These are phyloP conservation scores for Ceratocystis colombiana DNA, from an alignment of 2,329 filamentous ascomycete genomes.

Conservation along the genomic window DNA sequence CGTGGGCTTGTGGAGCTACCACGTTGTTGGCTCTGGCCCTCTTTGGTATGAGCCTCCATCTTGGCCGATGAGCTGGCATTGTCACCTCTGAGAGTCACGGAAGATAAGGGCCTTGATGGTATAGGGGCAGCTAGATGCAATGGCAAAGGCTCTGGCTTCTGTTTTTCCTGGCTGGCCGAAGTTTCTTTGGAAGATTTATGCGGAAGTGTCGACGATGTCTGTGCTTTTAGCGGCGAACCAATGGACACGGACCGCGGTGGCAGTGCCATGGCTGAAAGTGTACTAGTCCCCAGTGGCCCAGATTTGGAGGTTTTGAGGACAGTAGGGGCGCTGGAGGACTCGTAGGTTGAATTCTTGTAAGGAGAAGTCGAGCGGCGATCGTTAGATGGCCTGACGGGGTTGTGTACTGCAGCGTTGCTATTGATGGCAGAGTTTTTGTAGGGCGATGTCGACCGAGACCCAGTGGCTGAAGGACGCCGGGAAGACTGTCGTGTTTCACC, in stretches of 20 bases:
- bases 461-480: background rate
- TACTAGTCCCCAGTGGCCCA: background rate
- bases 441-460: background rate
- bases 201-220: background rate
- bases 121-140: background rate
- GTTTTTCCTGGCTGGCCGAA: background rate
- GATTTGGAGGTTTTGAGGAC: slow-evolving; percentile 2
- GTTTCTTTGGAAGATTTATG: background rate
- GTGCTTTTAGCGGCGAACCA: background rate
- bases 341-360: background rate
- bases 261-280: background rate
- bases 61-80: background rate
- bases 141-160: slow-evolving; percentile 8
- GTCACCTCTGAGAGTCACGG: background rate
- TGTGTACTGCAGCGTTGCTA: background rate
- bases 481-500: background rate
- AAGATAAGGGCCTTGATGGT: background rate
- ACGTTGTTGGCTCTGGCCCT: slow-evolving; percentile 2
- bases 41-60: background rate
- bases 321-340: background rate
- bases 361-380: slow-evolving; percentile 4
- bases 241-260: slow-evolving; percentile 7
- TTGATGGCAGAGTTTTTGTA: background rate
- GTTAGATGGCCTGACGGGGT: background rate
- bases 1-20: slow-evolving; percentile 46